A percentile compares a stretch with the other conserved stretches of the same genome.
Conservation (phyloP, 805 yeast species). For the Metschnikowia borealis region DNA sequence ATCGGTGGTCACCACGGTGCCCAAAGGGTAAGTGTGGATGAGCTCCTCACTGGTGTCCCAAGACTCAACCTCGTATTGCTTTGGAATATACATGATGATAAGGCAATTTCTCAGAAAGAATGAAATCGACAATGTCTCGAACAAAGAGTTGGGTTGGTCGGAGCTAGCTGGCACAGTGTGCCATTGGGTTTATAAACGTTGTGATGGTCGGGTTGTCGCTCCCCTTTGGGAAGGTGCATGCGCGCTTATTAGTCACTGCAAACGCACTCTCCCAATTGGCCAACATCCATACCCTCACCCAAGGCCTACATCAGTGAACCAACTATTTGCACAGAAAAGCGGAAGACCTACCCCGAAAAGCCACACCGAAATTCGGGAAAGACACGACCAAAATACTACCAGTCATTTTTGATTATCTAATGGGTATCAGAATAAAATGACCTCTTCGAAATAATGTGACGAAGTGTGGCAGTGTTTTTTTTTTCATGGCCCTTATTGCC, state of each 20-base stretch:
- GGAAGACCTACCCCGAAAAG: too few species aligned
- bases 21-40: slow-evolving; percentile 49
- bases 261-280: not conserved
- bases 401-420: too few species aligned
- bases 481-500: not conserved
- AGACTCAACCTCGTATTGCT: slow-evolving; percentile 25
- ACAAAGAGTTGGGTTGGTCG: too few species aligned
- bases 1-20: slow-evolving; percentile 43
- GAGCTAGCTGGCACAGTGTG: not conserved
- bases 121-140: not conserved
- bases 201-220: not conserved
- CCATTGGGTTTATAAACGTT: not conserved
- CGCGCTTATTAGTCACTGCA: slow-evolving; percentile 1
- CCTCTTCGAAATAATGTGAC: too few species aligned
- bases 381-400: too few species aligned
- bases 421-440: too few species aligned
- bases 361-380: too few species aligned
- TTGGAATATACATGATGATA: slow-evolving; percentile 36
- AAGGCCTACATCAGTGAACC: not conserved
- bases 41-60: slow-evolving; percentile 39
- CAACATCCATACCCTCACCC: not conserved
- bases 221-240: slow-evolving; percentile 1
- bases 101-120: not conserved
- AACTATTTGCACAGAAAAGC: too few species aligned
- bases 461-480: too few species aligned